These are phyloP conservation scores for Verticillium dahliae DNA, from an alignment of 2,329 filamentous ascomycete species.

Conservation along the genomic window DNA sequence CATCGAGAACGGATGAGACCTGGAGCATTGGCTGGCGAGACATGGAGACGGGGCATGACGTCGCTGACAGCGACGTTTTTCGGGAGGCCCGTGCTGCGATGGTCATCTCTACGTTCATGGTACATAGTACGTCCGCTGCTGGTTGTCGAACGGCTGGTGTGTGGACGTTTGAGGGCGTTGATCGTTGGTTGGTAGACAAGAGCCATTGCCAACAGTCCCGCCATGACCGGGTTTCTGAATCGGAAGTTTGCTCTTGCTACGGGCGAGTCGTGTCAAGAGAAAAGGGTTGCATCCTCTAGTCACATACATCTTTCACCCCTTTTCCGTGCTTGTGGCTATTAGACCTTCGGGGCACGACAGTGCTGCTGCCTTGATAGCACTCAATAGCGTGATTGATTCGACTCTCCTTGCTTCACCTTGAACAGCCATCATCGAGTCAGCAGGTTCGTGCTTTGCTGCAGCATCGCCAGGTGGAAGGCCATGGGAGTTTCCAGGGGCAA, in stretches of 20 bases:
- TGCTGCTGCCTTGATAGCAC: no score
- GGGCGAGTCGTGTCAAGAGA: no score
- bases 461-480: not conserved
- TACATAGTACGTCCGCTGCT: not conserved
- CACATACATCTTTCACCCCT: no score
- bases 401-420: no score
- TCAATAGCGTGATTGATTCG: no score
- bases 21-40: not conserved
- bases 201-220: no score
- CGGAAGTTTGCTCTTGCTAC: no score
- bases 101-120: not conserved
- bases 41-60: not conserved
- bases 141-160: not conserved
- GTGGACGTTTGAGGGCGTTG: not conserved
- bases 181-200: no score
- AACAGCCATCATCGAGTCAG: not conserved
- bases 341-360: no score
- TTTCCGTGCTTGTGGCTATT: no score
- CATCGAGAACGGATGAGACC: not conserved
- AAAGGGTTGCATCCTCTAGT: no score
- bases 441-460: not conserved
- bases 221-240: no score
- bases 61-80: not conserved
- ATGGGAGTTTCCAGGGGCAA: not conserved
- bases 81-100: not conserved